Evolutionary conservation across 2,329 filamentous ascomycete genomes (phyloP).

Genomic region (Paramyrothecium sp.): DNA sequence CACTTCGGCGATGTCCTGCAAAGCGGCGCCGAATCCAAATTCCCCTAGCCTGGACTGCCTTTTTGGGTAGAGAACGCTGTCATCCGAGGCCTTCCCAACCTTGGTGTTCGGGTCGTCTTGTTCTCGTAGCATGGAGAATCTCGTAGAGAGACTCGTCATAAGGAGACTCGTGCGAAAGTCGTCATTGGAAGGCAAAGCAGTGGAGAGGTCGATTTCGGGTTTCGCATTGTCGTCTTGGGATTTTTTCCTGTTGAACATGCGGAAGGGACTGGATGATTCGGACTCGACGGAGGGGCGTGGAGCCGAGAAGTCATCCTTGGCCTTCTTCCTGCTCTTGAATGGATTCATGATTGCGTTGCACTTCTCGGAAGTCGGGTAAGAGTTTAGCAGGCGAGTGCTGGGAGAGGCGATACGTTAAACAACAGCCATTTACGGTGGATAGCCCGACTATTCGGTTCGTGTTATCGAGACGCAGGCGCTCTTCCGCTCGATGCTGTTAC

Average conservation of each 20-base stretch:
- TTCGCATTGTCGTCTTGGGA: slow-evolving; percentile 55
- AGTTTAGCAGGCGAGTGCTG: neutral
- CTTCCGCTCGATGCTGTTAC: neutral
- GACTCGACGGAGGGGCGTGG: slow-evolving; percentile 52
- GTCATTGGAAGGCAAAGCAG: slow-evolving; percentile 76
- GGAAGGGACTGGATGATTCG: slow-evolving; percentile 51
- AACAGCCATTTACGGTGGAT: neutral
- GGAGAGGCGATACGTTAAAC: neutral
- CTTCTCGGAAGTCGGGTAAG: neutral
- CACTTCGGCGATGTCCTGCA: slow-evolving; percentile 88
- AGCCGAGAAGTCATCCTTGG: slow-evolving; percentile 51
- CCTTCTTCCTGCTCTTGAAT: slow-evolving; percentile 72
- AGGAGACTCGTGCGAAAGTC: slow-evolving; percentile 94
- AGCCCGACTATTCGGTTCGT: neutral
- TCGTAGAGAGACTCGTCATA: slow-evolving; percentile 90
- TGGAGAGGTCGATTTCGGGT: slow-evolving; percentile 68
- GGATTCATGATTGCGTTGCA: slow-evolving; percentile 62
- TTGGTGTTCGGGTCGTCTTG: slow-evolving; percentile 89
- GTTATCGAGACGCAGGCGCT: neutral
- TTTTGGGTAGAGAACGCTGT: slow-evolving; percentile 84
- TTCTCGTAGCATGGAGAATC: slow-evolving; percentile 95
- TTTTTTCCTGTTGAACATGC: slow-evolving; percentile 57
- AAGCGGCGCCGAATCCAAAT: slow-evolving; percentile 57
- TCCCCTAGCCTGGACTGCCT: slow-evolving; percentile 76
- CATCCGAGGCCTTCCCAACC: slow-evolving; percentile 91